phyloP scores from a whole-genome alignment of 2,329 filamentous ascomycete species.

The Aspergillus floridensis region DNA sequence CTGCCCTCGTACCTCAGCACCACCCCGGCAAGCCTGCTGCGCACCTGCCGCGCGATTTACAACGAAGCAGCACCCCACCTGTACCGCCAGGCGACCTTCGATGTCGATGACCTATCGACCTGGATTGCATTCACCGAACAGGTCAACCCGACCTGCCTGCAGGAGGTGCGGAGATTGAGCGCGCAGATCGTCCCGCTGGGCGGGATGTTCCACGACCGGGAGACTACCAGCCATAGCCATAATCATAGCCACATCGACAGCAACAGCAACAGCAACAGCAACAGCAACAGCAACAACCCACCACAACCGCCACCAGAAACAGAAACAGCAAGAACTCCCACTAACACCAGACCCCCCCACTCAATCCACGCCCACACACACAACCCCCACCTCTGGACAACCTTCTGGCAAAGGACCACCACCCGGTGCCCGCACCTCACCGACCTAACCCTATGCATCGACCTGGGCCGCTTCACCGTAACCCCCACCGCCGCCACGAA shows the following conservation, averaged over 20 bases:
- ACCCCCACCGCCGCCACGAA: neutral
- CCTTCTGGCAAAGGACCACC: conserved; percentile 31
- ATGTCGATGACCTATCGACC: conserved; percentile 38
- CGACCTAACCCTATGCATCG: conserved; percentile 27
- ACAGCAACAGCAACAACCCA: too few species aligned
- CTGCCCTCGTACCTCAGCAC: conserved; percentile 27
- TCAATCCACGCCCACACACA: neutral
- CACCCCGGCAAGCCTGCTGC: conserved; percentile 26
- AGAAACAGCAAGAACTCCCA: too few species aligned
- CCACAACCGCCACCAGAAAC: too few species aligned
- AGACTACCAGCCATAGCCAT: too few species aligned
- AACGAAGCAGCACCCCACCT: conserved; percentile 30
- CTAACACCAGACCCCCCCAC: too few species aligned
- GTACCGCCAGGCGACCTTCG: conserved; percentile 32
- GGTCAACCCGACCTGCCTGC: conserved; percentile 17
- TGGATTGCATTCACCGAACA: conserved; percentile 33
- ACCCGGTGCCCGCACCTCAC: conserved; percentile 16
- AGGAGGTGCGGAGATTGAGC: neutral
- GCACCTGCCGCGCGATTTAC: conserved; percentile 36
- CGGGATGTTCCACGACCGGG: neutral
- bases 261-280: too few species aligned
- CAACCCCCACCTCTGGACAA: conserved; percentile 24
- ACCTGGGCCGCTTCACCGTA: conserved; percentile 32
- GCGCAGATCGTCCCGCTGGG: neutral
- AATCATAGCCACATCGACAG: too few species aligned